phyloP scores from a whole-genome alignment of 1,284 basidiomycete species.

The Phaffia rhodozyma region DNA sequence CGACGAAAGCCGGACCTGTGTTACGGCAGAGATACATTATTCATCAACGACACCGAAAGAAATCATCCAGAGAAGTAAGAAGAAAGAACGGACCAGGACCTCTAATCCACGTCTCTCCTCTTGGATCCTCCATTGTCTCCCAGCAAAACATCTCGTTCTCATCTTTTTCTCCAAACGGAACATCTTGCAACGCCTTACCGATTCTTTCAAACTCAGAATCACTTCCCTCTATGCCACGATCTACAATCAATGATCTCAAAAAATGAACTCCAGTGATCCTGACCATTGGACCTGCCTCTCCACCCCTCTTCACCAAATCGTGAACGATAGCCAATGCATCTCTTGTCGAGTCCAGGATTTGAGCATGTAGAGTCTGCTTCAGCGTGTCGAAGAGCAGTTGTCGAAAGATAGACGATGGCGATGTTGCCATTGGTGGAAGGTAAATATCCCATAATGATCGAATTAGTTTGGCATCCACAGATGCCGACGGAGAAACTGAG shows the following conservation, averaged over 20 bases:
- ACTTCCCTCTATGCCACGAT: not conserved
- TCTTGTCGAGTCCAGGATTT: too few relatives aligned
- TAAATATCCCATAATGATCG: conserved; percentile 6
- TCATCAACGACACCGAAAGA: too few relatives aligned
- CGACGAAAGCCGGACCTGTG: conserved; percentile 10
- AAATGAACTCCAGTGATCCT: too few relatives aligned
- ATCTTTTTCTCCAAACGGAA: not conserved
- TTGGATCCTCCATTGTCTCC: conserved; percentile 1
- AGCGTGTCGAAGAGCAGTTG: conserved; percentile 2
- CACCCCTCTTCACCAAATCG: too few relatives aligned
- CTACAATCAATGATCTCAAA: not conserved
- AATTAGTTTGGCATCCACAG: not conserved
- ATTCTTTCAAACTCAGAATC: not conserved
- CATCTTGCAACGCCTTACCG: not conserved
- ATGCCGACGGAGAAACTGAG: too few relatives aligned
- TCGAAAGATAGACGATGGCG: not conserved
- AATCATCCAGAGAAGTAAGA: too few relatives aligned
- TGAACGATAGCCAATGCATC: too few relatives aligned
- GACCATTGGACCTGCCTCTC: too few relatives aligned
- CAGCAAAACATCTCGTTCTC: conserved; percentile 1
- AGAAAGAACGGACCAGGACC: not conserved
- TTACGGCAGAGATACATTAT: too few relatives aligned
- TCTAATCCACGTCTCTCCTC: conserved; percentile 12
- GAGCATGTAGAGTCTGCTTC: too few relatives aligned
- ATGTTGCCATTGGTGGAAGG: conserved; percentile 5